phyloP scores from a whole-genome alignment of 2,329 filamentous ascomycete species.

The Myrmaecium sp. region DNA sequence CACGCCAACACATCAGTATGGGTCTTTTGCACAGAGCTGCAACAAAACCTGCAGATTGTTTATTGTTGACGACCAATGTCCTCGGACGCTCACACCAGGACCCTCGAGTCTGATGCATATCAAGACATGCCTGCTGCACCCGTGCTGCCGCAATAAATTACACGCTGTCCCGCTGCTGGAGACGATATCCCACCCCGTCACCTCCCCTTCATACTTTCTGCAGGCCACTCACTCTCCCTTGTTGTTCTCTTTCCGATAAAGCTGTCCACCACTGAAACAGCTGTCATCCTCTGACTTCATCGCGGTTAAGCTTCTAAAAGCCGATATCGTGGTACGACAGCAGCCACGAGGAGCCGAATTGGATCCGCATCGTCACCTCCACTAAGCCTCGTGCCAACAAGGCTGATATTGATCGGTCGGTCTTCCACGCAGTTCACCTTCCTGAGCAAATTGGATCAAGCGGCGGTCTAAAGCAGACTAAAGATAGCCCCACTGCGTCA shows the following conservation, averaged over 20 bases:
- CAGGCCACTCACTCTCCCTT: slow-evolving; percentile 20
- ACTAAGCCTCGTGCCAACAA: slow-evolving; percentile 17
- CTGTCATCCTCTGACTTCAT: slow-evolving; percentile 21
- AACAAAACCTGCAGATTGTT: slow-evolving; percentile 22
- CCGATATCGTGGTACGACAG: slow-evolving; percentile 18
- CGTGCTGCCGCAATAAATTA: slow-evolving; percentile 23
- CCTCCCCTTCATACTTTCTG: slow-evolving; percentile 17
- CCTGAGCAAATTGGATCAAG: slow-evolving; percentile 12
- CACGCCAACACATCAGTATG: slow-evolving; percentile 77
- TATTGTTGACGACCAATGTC: slow-evolving; percentile 20
- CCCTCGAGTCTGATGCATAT: slow-evolving; percentile 18
- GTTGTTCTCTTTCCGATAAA: slow-evolving; percentile 16
- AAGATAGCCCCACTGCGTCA: slow-evolving; percentile 9
- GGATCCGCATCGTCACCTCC: slow-evolving; percentile 14
- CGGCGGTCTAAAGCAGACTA: slow-evolving; percentile 10
- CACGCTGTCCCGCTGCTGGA: slow-evolving; percentile 16
- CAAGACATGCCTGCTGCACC: slow-evolving; percentile 21
- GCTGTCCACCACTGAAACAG: slow-evolving; percentile 14
- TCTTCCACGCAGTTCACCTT: slow-evolving; percentile 10
- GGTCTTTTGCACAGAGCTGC: slow-evolving; percentile 28
- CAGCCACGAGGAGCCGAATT: slow-evolving; percentile 17
- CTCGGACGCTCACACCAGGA: slow-evolving; percentile 37
- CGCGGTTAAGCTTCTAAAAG: slow-evolving; percentile 14
- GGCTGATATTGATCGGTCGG: slow-evolving; percentile 11
- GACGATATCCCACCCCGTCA: slow-evolving; percentile 13